Conservation (phyloP, 805 yeast genomes). For the Yarrowia sp. region DNA sequence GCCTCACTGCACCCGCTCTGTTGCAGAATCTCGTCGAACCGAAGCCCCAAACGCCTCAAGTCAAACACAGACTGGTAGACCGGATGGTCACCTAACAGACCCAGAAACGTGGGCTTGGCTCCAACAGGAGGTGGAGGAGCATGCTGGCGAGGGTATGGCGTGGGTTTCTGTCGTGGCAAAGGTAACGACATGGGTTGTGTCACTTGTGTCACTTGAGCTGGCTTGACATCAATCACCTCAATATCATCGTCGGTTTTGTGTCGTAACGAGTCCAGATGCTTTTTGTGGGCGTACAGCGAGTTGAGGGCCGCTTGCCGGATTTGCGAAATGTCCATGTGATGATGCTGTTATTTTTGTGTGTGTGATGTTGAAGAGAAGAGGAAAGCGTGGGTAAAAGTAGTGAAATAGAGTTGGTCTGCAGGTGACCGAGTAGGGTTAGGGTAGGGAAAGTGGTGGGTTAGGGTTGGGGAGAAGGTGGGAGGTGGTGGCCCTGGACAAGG, state of each 20-base stretch:
- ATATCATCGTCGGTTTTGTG: background rate
- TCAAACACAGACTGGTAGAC: constrained; percentile 16
- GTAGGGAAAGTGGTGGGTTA: too few species aligned
- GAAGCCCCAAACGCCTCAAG: constrained; percentile 12
- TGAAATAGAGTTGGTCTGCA: too few species aligned
- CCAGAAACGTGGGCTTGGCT: background rate
- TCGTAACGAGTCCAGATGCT: background rate
- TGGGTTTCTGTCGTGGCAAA: background rate
- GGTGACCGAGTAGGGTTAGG: too few species aligned
- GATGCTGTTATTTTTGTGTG: too few species aligned
- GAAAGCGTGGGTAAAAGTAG: background rate
- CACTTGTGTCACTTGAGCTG: background rate
- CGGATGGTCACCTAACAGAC: background rate
- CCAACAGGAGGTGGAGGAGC: constrained; percentile 3
- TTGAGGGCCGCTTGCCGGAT: constrained; percentile 25
- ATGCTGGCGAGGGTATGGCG: constrained; percentile 14
- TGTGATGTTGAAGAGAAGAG: background rate
- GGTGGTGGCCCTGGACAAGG: too few species aligned
- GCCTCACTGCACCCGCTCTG: constrained; percentile 7
- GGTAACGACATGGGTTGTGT: background rate
- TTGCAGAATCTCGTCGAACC: constrained; percentile 18
- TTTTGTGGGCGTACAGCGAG: constrained; percentile 20
- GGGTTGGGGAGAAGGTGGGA: too few species aligned
- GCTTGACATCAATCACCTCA: background rate
- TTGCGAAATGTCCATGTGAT: constrained; percentile 5